These are phyloP conservation scores for Cladosporium sp. DNA, from an alignment of 2,329 filamentous ascomycete species.

Conservation along the genomic window DNA sequence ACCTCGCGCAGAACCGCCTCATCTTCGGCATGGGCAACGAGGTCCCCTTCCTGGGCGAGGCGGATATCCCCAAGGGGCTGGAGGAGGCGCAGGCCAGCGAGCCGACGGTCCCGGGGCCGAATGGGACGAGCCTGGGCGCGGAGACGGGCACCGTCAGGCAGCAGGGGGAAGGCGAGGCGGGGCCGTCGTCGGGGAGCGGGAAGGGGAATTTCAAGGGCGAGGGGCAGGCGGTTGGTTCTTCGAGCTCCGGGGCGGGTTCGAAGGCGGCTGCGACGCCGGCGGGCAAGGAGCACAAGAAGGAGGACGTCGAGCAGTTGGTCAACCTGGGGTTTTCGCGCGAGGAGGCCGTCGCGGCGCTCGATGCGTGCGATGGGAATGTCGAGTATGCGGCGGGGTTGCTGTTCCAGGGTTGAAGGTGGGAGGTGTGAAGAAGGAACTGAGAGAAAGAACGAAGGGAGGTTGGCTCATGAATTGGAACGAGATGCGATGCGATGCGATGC, in stretches of 20 bases:
- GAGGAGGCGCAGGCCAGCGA: constrained; percentile 70
- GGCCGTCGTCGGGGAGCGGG: constrained; percentile 25
- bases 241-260: constrained; percentile 1
- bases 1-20: constrained; percentile 75
- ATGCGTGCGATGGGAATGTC: constrained; percentile 77
- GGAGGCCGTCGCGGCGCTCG: constrained; percentile 71
- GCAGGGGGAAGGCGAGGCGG: constrained; percentile 27
- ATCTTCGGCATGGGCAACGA: constrained; percentile 69
- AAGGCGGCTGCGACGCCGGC: constrained; percentile 14
- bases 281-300: constrained; percentile 44
- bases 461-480: too few relatives aligned
- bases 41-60: constrained; percentile 84
- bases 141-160: constrained; percentile 69
- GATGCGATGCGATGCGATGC: too few relatives aligned
- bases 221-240: constrained; percentile 24
- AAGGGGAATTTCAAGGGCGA: constrained; percentile 25
- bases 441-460: too few relatives aligned
- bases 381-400: constrained; percentile 82
- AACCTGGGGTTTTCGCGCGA: constrained; percentile 70
- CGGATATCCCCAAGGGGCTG: constrained; percentile 80
- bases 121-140: constrained; percentile 81
- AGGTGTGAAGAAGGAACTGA: too few relatives aligned
- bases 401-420: constrained; percentile 35
- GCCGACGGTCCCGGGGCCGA: constrained; percentile 76
- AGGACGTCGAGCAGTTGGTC: constrained; percentile 68